Evolutionary conservation across 495 filamentous ascomycete genomes (phyloP).

Genomic region (Penicillium maclennaniae): DNA sequence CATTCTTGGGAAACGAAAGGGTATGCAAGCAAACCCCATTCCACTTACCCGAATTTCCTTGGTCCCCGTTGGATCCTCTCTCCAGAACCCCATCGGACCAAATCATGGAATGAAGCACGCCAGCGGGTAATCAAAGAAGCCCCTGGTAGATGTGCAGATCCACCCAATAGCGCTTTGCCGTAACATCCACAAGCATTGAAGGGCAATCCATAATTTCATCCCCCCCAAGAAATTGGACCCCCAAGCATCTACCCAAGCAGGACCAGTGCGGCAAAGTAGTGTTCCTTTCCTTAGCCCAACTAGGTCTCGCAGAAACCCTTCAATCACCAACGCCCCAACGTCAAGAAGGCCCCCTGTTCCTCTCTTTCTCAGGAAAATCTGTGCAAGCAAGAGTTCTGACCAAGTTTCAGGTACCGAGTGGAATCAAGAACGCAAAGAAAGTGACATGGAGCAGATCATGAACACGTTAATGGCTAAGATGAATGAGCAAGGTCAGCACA

Average conservation of each 20-base stretch:
- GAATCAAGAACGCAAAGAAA: constrained; percentile 65
- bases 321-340: constrained; percentile 16
- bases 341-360: constrained; percentile 22
- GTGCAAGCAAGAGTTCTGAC: constrained; percentile 51
- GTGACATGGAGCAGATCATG: constrained; percentile 62
- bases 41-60: constrained; percentile 21
- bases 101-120: background rate
- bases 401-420: constrained; percentile 53
- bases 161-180: background rate
- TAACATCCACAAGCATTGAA: background rate
- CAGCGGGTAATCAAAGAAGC: background rate
- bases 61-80: constrained; percentile 27
- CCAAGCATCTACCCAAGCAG: background rate
- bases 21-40: constrained; percentile 51
- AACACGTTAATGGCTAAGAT: constrained; percentile 58
- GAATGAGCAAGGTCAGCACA: constrained; percentile 55
- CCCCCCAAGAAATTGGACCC: background rate
- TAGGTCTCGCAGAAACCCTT: constrained; percentile 1
- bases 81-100: background rate
- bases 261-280: background rate
- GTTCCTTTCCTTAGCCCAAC: constrained; percentile 6
- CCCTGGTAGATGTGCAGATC: background rate
- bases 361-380: constrained; percentile 69
- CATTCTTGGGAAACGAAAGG: constrained; percentile 59
- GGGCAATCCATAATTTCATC: background rate